Conservation (phyloP, 345 rosid species). For the Lagerstroemia speciosa region DNA sequence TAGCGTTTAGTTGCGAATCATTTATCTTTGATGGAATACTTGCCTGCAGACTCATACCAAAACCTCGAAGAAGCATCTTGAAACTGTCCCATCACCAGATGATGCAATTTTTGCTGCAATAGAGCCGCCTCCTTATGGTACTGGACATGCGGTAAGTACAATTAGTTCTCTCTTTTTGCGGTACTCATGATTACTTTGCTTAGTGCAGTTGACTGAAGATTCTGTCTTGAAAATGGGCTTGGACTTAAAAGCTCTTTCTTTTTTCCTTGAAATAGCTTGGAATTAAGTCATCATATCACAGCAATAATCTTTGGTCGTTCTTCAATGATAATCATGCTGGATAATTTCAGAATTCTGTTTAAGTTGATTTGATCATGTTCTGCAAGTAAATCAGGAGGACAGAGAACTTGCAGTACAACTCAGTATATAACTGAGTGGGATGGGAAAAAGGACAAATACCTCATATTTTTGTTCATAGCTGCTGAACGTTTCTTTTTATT, state of each 20-base stretch:
- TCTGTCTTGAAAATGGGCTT: no score
- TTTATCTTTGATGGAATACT: conserved; percentile 12
- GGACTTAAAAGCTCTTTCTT: not conserved
- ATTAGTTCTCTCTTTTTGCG: conserved; percentile 3
- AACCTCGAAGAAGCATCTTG: conserved; percentile 31
- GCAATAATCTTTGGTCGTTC: not conserved
- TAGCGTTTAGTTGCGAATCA: not conserved
- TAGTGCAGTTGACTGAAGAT: not conserved
- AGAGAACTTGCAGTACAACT: not conserved
- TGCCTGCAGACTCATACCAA: conserved; percentile 75
- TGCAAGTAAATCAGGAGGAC: not conserved
- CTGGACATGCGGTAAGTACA: conserved; percentile 54
- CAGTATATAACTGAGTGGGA: not conserved
- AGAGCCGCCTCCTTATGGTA: conserved; percentile 63
- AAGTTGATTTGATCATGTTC: not conserved
- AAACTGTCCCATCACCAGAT: conserved; percentile 24
- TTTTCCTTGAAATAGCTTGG: not conserved
- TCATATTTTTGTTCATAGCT: not conserved
- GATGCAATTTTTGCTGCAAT: conserved; percentile 28
- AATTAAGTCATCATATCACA: not conserved
- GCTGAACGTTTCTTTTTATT: not conserved
- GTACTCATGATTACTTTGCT: not conserved
- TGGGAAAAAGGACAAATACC: not conserved
- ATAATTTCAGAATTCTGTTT: not conserved
- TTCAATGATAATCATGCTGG: not conserved